Percentiles rank a stretch among this genome's conserved stretches.
Conservation (phyloP, 2,329 filamentous ascomycete species). For the Helicocarpus griseus region DNA sequence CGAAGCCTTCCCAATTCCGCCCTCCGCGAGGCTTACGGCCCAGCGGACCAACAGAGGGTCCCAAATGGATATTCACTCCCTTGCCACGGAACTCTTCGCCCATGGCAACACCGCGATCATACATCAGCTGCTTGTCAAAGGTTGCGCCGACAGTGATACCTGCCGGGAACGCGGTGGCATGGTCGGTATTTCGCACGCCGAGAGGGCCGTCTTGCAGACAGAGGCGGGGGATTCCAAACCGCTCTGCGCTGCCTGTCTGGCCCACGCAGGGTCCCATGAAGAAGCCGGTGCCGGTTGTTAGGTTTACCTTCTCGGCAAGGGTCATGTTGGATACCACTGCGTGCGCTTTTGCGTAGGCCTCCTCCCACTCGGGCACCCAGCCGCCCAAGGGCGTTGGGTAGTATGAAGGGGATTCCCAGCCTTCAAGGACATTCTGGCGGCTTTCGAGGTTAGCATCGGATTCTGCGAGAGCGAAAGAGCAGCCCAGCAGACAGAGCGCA, state of each 20-base stretch:
- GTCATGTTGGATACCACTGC: constrained; percentile 65
- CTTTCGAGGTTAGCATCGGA: background rate
- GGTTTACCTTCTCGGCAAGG: constrained; percentile 68
- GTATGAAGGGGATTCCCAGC: constrained; percentile 44
- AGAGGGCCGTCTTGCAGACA: constrained; percentile 63
- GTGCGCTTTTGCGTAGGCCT: constrained; percentile 61
- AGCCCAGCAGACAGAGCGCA: background rate
- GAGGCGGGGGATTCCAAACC: constrained; percentile 62
- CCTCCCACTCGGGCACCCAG: constrained; percentile 58
- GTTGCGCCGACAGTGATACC: constrained; percentile 70
- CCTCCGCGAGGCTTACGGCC: constrained; percentile 64
- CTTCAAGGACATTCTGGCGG: constrained; percentile 1
- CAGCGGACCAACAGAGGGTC: constrained; percentile 60
- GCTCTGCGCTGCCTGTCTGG: constrained; percentile 61
- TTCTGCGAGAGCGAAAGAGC: background rate
- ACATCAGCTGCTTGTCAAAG: constrained; percentile 63
- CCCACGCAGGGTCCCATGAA: constrained; percentile 68
- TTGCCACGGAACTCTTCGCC: constrained; percentile 65
- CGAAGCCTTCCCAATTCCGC: constrained; percentile 68
- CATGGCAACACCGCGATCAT: constrained; percentile 56
- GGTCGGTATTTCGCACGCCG: constrained; percentile 63
- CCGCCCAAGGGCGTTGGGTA: constrained; percentile 66
- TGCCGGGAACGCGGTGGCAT: constrained; percentile 66
- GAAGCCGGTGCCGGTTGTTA: constrained; percentile 61
- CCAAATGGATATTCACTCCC: constrained; percentile 61